These are phyloP conservation scores for Leishmania lainsoni DNA, from an alignment of 208 protist genomes.

Conservation along the genomic window DNA sequence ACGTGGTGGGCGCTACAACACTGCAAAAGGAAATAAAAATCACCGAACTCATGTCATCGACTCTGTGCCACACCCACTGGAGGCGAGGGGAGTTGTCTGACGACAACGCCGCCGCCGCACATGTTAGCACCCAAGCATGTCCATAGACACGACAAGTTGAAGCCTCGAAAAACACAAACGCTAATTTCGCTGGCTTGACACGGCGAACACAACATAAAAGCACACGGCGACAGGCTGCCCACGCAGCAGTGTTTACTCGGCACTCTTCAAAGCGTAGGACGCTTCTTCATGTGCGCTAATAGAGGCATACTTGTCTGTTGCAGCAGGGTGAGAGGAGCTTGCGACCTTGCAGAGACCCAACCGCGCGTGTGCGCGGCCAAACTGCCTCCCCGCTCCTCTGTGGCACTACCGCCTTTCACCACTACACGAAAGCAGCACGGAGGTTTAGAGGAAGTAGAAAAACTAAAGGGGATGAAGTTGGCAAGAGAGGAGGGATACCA, in stretches of 20 bases:
- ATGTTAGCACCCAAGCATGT: constrained; percentile 4
- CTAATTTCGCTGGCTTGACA: neutral
- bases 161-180: neutral
- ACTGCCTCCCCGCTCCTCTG: neutral
- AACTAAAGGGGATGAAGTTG: neutral
- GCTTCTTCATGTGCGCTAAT: neutral
- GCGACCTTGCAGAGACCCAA: neutral
- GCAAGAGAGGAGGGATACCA: neutral
- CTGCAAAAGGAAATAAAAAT: neutral
- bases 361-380: neutral
- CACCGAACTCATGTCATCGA: neutral
- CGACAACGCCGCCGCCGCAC: neutral
- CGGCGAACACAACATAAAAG: neutral
- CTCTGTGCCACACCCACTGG: too few species aligned
- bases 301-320: neutral
- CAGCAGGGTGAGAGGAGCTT: neutral
- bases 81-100: neutral
- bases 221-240: neutral
- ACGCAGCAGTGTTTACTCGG: neutral
- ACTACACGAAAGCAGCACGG: neutral
- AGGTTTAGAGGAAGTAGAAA: neutral
- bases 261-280: neutral
- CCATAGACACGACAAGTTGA: neutral
- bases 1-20: neutral
- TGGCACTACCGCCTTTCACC: neutral